Evolutionary conservation across 1,139 yeast genomes (phyloP), one percentile per base, ranked within the genome.

Genomic region (Wickerhamomyces sp.): DNA sequence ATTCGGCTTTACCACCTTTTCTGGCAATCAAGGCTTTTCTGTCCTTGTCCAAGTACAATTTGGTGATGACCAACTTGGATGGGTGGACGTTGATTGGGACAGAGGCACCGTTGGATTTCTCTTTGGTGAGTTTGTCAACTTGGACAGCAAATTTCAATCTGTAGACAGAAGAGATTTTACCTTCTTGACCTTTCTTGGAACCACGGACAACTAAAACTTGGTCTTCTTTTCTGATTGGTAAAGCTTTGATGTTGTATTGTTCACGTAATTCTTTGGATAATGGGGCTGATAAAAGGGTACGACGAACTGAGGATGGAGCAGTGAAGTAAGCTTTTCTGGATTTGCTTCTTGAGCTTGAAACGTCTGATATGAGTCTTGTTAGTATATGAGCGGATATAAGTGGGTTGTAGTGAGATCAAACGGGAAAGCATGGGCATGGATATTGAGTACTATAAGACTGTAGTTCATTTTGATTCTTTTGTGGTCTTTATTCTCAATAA

Each of bases 311-410:
- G 59, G 98, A 92, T 65, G 98, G 95, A 60, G 99, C 95, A 64
- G 78, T 77, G 90, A 94, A 94, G 87, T 94, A 85, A 73, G 98
- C 98, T 90, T 92, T 92, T 87, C 99, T 90, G 74, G 97, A 80
- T 86, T 92, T 92, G 74, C 96, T 85, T 81, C 98, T 95, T 70
- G 97, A 92, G 73, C 96, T 84, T 67, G 98, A 89, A 76, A 92
- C 97, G 96, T 92, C 94, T 81, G 37, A 63, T 15, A 17, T 39
- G 27, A 18, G n/a, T n/a, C n/a, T 37, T 36, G 49, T 46, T 51
- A 45, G 49, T 52, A 54, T 39, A 6, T 13, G n/a, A 7, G 5
- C 13, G 27, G 5, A 12, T 7, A 6, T 12, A 24, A 12, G 5
- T 14, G 15, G 8, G 7, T 27, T 17, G 29, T 14, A 27, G 34